A percentile compares a stretch with the other conserved stretches of the same genome.
phyloP scores from a whole-genome alignment of 2,329 filamentous ascomycete species.

The Exophiala dermatitidis region DNA sequence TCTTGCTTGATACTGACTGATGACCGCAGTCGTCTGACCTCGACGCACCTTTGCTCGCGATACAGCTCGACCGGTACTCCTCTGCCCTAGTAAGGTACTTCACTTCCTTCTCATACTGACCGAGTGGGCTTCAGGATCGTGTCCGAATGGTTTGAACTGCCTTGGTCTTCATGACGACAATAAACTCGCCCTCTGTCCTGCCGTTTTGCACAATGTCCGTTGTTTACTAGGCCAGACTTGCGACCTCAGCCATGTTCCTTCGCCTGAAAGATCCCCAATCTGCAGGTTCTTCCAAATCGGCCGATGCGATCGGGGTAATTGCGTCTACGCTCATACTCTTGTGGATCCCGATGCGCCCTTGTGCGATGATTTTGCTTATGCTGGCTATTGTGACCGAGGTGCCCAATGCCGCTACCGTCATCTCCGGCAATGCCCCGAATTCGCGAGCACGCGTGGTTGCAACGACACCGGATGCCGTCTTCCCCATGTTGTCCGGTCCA shows the following conservation, averaged over 20 bases:
- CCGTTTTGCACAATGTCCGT: conserved; percentile 60
- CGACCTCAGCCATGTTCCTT: conserved; percentile 83
- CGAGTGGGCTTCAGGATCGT: conserved; percentile 58
- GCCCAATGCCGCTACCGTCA: conserved; percentile 71
- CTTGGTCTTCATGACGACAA: conserved; percentile 74
- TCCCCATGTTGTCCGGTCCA: conserved; percentile 80
- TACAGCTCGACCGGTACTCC: conserved; percentile 12
- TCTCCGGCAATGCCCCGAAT: conserved; percentile 88
- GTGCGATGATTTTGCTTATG: conserved; percentile 73
- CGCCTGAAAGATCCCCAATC: conserved; percentile 72
- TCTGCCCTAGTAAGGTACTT: background rate
- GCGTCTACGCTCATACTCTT: conserved; percentile 78
- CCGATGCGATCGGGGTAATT: conserved; percentile 78
- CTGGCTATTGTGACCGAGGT: conserved; percentile 85
- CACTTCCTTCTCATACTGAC: background rate
- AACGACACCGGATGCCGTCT: conserved; percentile 73
- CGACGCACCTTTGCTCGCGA: conserved; percentile 1
- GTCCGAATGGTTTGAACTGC: conserved; percentile 72
- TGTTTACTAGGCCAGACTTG: conserved; percentile 73
- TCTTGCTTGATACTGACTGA: background rate
- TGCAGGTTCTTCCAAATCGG: conserved; percentile 87
- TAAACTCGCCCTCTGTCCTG: conserved; percentile 86
- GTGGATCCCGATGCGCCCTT: conserved; percentile 70
- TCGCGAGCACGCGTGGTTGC: conserved; percentile 84
- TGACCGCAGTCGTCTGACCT: background rate